phyloP scores from a whole-genome alignment of 2,329 filamentous ascomycete genomes.

The Blastomyces percursus region DNA sequence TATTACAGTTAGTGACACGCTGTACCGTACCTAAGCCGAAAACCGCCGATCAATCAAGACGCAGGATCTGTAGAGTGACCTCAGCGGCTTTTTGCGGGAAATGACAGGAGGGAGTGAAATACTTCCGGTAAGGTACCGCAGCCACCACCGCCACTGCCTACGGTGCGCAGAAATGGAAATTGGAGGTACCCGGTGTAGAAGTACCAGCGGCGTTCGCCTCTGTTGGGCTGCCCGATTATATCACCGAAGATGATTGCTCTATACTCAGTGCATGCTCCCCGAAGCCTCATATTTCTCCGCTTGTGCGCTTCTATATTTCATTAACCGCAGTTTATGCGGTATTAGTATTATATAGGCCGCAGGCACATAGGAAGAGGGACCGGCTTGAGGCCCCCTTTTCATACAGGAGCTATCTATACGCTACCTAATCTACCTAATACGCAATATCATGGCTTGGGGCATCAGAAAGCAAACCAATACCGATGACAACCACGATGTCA shows the following conservation, averaged over 20 bases:
- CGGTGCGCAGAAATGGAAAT: no score
- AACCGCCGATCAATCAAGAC: conserved; percentile 8
- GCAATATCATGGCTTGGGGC: conserved; percentile 24
- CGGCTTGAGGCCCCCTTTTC: background rate
- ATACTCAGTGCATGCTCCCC: no score
- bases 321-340: background rate
- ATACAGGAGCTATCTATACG: background rate
- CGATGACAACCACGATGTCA: conserved; percentile 14
- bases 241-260: background rate
- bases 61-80: background rate
- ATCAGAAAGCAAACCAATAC: conserved; percentile 25
- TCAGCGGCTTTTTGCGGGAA: background rate
- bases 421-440: background rate
- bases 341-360: background rate
- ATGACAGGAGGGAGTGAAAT: background rate
- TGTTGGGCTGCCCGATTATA: background rate
- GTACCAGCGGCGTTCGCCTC: background rate
- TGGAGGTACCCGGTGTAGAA: background rate
- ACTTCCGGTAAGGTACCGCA: background rate
- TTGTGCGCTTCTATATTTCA: background rate
- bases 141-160: background rate
- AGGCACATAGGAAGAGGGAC: background rate
- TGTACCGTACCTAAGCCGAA: conserved; percentile 8
- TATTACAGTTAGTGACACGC: background rate
- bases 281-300: background rate